phyloP scores from a whole-genome alignment of 208 protist genomes.

The Acanthamoeba healyi region DNA sequence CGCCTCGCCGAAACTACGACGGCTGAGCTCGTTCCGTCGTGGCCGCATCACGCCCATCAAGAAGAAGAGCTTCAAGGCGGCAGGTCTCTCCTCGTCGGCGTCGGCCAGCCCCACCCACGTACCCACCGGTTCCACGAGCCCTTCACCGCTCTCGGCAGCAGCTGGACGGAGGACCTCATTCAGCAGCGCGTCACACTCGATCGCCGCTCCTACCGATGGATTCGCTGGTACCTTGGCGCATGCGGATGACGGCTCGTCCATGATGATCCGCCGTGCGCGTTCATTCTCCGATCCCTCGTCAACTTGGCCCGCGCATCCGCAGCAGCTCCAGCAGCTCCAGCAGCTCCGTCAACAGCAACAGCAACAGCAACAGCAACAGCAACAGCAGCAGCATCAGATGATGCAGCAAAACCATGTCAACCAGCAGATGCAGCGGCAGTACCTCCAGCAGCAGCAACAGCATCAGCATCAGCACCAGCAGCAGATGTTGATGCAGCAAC shows the following conservation, averaged over 20 bases:
- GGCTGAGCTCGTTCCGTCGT: constrained; percentile 15
- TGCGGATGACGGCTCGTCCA: background rate
- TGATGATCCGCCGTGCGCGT: background rate
- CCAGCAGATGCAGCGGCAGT: background rate
- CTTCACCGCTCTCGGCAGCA: too few species aligned
- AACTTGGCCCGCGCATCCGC: background rate
- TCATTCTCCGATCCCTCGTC: constrained; percentile 5
- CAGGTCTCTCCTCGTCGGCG: background rate
- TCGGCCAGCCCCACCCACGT: background rate
- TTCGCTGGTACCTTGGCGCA: background rate
- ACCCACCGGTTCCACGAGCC: background rate
- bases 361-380: background rate
- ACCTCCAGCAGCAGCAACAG: background rate
- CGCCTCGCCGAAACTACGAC: background rate
- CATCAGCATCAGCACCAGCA: background rate
- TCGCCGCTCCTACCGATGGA: background rate
- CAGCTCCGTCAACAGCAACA: background rate
- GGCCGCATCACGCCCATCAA: constrained; percentile 22
- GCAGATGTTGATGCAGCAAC: background rate
- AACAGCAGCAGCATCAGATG: background rate
- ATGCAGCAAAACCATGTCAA: background rate
- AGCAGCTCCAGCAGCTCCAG: background rate
- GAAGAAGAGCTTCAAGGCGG: constrained; percentile 29
- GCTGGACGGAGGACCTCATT: background rate
- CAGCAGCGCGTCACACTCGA: background rate